phyloP scores from a whole-genome alignment of 2,329 filamentous ascomycete genomes.

The Colletotrichum tropicale region DNA sequence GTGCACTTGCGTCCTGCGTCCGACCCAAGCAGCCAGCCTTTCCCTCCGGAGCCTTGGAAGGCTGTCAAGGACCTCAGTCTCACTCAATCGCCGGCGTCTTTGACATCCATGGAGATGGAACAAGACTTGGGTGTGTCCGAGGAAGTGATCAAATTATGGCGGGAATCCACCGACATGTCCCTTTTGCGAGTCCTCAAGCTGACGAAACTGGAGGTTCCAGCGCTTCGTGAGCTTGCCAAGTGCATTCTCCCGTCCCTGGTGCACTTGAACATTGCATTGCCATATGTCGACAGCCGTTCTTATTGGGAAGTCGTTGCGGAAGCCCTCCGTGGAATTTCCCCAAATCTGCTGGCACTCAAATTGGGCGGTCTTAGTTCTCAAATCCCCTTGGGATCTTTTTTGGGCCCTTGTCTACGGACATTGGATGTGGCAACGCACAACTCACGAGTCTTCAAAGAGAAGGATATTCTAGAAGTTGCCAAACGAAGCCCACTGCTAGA shows the following conservation, averaged over 20 bases:
- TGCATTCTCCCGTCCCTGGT: neutral
- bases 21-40: neutral
- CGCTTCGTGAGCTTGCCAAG: neutral
- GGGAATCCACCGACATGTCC: neutral
- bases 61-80: neutral
- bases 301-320: neutral
- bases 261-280: neutral
- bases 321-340: neutral
- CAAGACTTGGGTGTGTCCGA: neutral
- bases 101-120: neutral
- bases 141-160: neutral
- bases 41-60: neutral
- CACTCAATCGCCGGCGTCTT: neutral
- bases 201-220: neutral
- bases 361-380: neutral
- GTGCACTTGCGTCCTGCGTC: neutral
- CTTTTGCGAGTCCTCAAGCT: neutral
- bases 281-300: neutral
- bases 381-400: neutral
- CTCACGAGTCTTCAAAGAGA: neutral
- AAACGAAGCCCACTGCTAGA: fast-evolving
- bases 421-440: neutral
- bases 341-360: neutral
- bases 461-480: neutral
- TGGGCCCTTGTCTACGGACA: neutral